These are phyloP conservation scores for Lunularia cruciata DNA, from an alignment of 225 moss, liverwort and hornwort genomes.

Conservation along the genomic window DNA sequence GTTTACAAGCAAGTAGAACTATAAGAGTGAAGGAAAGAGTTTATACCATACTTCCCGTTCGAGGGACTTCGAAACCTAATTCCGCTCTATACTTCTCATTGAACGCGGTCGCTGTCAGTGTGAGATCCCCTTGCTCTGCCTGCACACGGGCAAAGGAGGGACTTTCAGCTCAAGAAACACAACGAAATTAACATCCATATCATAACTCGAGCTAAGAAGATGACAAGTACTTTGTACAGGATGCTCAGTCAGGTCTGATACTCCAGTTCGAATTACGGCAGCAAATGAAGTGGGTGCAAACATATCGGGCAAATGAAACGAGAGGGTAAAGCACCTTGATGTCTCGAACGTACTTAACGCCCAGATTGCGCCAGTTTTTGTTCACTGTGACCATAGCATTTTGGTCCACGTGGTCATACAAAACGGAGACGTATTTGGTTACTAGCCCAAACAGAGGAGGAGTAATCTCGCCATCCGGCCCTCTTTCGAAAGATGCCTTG, in stretches of 20 bases:
- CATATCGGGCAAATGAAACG: too few relatives aligned
- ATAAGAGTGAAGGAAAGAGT: too few relatives aligned
- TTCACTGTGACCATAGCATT: conserved; percentile 84
- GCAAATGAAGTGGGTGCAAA: too few relatives aligned
- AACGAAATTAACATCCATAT: too few relatives aligned
- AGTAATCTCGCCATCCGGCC: conserved; percentile 60
- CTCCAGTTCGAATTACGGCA: too few relatives aligned
- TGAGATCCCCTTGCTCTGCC: conserved; percentile 87
- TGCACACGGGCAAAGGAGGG: conserved; percentile 28
- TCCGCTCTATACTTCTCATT: conserved; percentile 62
- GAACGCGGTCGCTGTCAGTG: conserved; percentile 56
- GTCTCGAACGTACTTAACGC: conserved; percentile 72
- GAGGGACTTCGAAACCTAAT: conserved; percentile 60
- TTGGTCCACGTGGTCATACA: conserved; percentile 77
- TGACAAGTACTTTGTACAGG: too few relatives aligned
- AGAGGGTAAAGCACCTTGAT: conserved; percentile 54
- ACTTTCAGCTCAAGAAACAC: neutral
- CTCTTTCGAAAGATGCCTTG: conserved; percentile 68
- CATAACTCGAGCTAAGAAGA: too few relatives aligned
- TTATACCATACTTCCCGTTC: conserved; percentile 58
- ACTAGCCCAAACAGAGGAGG: conserved; percentile 73
- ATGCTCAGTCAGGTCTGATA: too few relatives aligned
- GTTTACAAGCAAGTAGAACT: too few relatives aligned
- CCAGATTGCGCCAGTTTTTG: conserved; percentile 62
- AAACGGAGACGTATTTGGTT: conserved; percentile 80